A percentile compares a stretch with the other conserved stretches of the same genome.
phyloP scores from a whole-genome alignment of 306 rosid genomes.

The Sphenostylis stenocarpa region DNA sequence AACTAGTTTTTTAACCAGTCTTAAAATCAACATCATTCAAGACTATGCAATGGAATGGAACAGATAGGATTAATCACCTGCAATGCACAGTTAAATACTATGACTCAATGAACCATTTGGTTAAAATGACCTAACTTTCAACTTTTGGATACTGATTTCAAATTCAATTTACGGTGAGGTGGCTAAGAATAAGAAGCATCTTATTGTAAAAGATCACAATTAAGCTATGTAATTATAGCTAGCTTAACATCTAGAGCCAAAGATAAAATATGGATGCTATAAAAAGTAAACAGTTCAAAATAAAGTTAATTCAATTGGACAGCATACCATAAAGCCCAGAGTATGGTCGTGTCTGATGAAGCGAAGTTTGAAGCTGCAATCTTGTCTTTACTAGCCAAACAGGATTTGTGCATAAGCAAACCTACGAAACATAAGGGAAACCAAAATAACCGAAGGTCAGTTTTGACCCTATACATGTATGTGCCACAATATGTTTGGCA shows the following conservation, averaged over 20 bases:
- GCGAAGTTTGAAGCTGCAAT: constrained; percentile 96
- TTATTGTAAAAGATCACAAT: constrained; percentile 4
- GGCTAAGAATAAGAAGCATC: constrained; percentile 11
- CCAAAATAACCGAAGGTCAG: constrained; percentile 25
- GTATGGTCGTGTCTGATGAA: constrained; percentile 84
- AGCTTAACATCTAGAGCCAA: neutral
- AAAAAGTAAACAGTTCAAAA: constrained; percentile 39
- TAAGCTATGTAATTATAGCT: neutral
- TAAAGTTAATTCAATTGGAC: constrained; percentile 42
- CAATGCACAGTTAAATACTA: neutral
- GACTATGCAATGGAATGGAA: neutral
- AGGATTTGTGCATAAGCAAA: constrained; percentile 87
- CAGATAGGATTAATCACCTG: neutral
- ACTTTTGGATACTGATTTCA: constrained; percentile 5
- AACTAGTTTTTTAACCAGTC: neutral
- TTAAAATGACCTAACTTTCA: constrained; percentile 4
- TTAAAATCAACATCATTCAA: constrained; percentile 7
- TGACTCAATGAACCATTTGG: neutral
- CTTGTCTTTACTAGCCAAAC: constrained; percentile 96
- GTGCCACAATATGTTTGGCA: constrained; percentile 2
- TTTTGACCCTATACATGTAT: constrained; percentile 15
- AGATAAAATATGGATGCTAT: constrained; percentile 1
- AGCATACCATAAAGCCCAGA: constrained; percentile 87
- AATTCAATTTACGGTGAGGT: constrained; percentile 24
- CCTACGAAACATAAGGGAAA: constrained; percentile 52